These are phyloP conservation scores for Pythium dissotocum DNA, from an alignment of 352 stramenopile species.

Conservation along the genomic window DNA sequence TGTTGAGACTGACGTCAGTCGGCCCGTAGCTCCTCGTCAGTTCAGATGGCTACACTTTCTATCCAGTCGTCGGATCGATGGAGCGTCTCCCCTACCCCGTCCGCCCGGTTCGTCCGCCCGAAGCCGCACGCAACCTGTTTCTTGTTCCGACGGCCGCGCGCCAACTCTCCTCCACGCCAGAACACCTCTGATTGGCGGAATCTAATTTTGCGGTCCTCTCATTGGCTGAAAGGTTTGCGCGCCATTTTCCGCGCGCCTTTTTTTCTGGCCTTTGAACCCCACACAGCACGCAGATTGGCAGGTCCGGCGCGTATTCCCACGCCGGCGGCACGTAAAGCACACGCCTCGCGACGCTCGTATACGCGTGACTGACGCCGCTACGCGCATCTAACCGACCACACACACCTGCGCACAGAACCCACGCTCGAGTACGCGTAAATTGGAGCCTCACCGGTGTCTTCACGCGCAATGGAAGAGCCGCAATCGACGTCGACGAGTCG, in stretches of 20 bases:
- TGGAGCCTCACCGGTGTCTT: background rate
- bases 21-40: background rate
- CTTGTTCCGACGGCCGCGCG: slow-evolving; percentile 7
- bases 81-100: background rate
- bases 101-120: background rate
- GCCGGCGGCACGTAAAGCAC: slow-evolving; percentile 4
- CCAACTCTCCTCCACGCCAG: background rate
- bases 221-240: slow-evolving; percentile 28
- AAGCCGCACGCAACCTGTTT: background rate
- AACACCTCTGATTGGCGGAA: slow-evolving; percentile 27
- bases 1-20: background rate
- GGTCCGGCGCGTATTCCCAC: background rate
- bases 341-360: background rate
- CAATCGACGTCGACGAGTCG: slow-evolving; percentile 21
- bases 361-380: background rate
- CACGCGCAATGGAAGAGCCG: slow-evolving; percentile 1
- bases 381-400: background rate
- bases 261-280: slow-evolving; percentile 27
- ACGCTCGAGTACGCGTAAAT: background rate
- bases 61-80: background rate
- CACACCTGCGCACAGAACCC: background rate
- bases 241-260: slow-evolving; percentile 27
- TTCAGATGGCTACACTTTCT: slow-evolving; percentile 4
- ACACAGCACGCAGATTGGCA: background rate
- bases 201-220: slow-evolving; percentile 2